Evolutionary conservation across 306 rosid genomes (phyloP).

Genomic region (Sindora glabra): DNA sequence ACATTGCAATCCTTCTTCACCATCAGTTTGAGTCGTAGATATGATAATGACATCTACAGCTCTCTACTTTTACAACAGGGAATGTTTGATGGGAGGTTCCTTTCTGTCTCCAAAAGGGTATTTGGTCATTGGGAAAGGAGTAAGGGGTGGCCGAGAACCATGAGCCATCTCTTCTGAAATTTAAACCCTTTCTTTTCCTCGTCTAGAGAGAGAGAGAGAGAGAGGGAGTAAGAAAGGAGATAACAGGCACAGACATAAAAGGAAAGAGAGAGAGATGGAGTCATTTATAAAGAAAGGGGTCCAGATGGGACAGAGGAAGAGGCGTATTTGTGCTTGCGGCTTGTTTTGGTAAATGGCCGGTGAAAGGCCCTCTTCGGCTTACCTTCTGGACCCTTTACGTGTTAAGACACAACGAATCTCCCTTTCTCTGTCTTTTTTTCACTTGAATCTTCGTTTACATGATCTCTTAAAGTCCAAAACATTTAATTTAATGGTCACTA

Average conservation of each 20-base stretch:
- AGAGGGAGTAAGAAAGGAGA: neutral
- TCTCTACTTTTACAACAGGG: neutral
- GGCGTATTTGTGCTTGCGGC: neutral
- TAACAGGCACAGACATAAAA: neutral
- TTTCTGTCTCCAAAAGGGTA: conserved; percentile 8
- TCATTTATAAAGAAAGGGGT: neutral
- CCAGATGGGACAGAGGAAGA: neutral
- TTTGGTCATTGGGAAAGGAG: conserved; percentile 13
- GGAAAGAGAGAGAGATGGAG: neutral
- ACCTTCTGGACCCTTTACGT: conserved; percentile 20
- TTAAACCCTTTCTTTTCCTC: neutral
- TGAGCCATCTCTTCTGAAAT: conserved; percentile 13
- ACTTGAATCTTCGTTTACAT: too few species aligned
- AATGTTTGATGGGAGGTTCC: neutral
- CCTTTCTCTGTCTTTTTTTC: neutral
- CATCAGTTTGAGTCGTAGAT: too few species aligned
- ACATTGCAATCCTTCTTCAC: conserved; percentile 7
- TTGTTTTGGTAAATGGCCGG: conserved; percentile 22
- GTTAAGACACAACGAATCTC: conserved; percentile 5
- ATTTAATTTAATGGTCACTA: too few species aligned
- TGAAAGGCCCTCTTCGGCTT: conserved; percentile 34
- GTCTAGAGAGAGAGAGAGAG: neutral
- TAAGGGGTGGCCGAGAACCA: conserved; percentile 21
- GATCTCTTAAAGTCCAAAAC: neutral
- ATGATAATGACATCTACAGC: too few species aligned